These are phyloP conservation scores for Mycena haematopus DNA, from an alignment of 768 basidiomycete genomes.

Conservation along the genomic window DNA sequence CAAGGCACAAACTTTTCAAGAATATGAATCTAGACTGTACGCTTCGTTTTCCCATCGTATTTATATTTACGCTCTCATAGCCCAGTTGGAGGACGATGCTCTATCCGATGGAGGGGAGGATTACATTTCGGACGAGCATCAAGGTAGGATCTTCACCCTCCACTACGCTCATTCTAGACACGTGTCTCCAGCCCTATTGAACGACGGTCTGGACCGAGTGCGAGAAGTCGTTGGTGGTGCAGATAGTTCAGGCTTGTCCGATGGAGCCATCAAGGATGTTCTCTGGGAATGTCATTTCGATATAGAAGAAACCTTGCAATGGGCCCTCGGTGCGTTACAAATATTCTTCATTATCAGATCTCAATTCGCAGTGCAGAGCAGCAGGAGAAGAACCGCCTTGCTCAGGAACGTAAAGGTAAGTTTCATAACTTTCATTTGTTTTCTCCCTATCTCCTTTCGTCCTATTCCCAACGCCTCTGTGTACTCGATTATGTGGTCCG, in stretches of 20 bases:
- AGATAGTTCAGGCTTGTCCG: constrained; percentile 69
- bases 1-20: constrained; percentile 88
- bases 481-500: constrained; percentile 29
- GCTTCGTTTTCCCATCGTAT: constrained; percentile 7
- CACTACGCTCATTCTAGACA: constrained; percentile 21
- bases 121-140: constrained; percentile 82
- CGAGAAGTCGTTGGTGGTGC: constrained; percentile 71
- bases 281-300: constrained; percentile 93
- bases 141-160: constrained; percentile 54
- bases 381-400: constrained; percentile 64
- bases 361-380: constrained; percentile 58
- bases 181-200: constrained; percentile 61
- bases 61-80: constrained; percentile 46
- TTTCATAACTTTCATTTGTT: constrained; percentile 32
- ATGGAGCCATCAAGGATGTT: constrained; percentile 75
- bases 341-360: constrained; percentile 8
- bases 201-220: constrained; percentile 72
- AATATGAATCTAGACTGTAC: constrained; percentile 83
- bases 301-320: constrained; percentile 74
- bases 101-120: constrained; percentile 81
- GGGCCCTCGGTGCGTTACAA: constrained; percentile 70
- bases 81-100: constrained; percentile 82
- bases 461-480: constrained; percentile 39
- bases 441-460: constrained; percentile 28
- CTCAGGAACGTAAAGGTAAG: constrained; percentile 88